Percentiles rank a stretch among this genome's conserved stretches.
These are phyloP conservation scores for Saccharomyces hybrid DNA, from an alignment of 1,139 yeast species.

Conservation along the genomic window DNA sequence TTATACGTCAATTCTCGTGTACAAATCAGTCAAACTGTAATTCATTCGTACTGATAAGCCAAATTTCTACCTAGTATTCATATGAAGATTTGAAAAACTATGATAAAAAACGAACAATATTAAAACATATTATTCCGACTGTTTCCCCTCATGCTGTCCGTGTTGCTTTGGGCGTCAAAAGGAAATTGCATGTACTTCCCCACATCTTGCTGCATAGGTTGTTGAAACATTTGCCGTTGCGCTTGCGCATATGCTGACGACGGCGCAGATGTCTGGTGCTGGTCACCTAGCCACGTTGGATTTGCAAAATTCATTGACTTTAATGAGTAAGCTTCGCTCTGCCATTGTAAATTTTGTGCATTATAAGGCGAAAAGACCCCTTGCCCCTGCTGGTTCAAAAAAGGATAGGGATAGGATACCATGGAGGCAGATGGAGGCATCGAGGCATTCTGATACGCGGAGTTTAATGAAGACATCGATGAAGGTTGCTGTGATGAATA, in stretches of 20 bases:
- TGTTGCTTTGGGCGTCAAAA: background rate
- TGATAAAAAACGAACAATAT: background rate
- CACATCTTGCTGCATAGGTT: background rate
- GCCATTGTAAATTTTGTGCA: background rate
- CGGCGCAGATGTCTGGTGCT: background rate
- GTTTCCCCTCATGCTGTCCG: background rate
- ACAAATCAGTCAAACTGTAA: background rate
- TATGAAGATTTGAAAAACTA: background rate
- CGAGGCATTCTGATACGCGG: background rate
- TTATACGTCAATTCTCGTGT: background rate
- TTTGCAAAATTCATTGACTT: background rate
- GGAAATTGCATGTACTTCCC: background rate
- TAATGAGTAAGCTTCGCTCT: background rate
- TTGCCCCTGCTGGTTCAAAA: background rate
- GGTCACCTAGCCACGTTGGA: background rate
- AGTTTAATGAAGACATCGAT: background rate
- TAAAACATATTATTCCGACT: background rate
- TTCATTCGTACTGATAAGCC: background rate
- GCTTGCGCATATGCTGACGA: background rate
- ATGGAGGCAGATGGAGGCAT: background rate
- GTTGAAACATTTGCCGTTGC: background rate
- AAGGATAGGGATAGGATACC: background rate
- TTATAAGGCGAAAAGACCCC: background rate
- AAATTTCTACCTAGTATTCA: background rate
- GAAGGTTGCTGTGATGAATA: background rate